These are phyloP conservation scores for Penicillium sp. DNA, from an alignment of 2,329 filamentous ascomycete genomes.

Conservation along the genomic window DNA sequence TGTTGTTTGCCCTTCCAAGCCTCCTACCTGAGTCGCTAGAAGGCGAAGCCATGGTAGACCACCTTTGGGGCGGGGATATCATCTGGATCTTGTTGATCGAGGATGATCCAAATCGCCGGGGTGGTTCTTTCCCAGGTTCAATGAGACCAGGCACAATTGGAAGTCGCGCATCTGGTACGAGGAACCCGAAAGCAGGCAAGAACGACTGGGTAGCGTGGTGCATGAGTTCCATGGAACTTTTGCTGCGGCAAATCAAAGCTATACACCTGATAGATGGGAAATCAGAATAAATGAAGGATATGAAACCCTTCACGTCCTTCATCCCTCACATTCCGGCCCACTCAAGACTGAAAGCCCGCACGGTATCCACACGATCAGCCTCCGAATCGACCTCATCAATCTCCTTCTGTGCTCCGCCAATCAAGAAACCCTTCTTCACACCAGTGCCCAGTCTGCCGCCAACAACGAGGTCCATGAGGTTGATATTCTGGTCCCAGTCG, in stretches of 20 bases:
- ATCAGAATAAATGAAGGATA: background rate
- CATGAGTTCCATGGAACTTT: background rate
- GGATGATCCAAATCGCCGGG: background rate
- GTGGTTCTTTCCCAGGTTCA: background rate
- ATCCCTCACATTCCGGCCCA: conserved; percentile 81
- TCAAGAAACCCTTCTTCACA: conserved; percentile 91
- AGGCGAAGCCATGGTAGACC: background rate
- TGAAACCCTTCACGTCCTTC: background rate
- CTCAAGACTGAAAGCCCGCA: conserved; percentile 81
- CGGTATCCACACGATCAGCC: conserved; percentile 31
- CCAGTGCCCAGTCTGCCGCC: conserved; percentile 87
- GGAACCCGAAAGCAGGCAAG: background rate
- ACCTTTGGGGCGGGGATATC: background rate
- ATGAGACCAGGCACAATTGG: background rate
- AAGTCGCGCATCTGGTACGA: background rate
- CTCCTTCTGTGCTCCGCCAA: conserved; percentile 65
- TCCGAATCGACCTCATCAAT: conserved; percentile 39
- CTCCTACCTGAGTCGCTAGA: background rate
- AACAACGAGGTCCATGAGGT: conserved; percentile 79
- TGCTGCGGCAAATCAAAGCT: background rate
- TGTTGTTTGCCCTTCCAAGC: background rate
- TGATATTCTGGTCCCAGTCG: conserved; percentile 84
- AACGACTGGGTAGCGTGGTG: background rate
- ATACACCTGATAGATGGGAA: background rate
- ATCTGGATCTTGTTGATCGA: background rate